These are phyloP conservation scores for Pharus latifolius DNA, from an alignment of 176 grass and related monocot species.

Conservation along the genomic window DNA sequence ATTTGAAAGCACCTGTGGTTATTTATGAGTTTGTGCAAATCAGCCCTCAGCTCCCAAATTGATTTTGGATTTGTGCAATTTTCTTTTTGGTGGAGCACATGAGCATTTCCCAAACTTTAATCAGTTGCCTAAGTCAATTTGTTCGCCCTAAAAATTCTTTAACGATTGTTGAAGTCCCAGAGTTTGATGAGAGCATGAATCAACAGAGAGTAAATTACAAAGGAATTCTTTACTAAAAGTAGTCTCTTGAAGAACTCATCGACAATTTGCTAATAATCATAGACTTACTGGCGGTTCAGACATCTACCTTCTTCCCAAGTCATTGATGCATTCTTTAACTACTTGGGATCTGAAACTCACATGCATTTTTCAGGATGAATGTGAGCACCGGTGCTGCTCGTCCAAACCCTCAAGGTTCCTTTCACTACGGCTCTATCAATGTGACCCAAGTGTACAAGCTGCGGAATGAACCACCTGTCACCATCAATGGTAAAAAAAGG, in stretches of 20 bases:
- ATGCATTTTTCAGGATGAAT: conserved; percentile 50
- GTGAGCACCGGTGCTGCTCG: conserved; percentile 78
- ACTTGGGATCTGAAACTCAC: neutral
- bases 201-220: too few relatives aligned
- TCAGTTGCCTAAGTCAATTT: neutral
- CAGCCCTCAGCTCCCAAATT: too few relatives aligned
- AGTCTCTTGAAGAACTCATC: too few relatives aligned
- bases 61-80: neutral
- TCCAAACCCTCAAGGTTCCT: conserved; percentile 95
- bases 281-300: neutral
- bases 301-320: neutral
- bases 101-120: neutral
- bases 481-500: conserved; percentile 56
- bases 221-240: too few relatives aligned
- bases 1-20: too few relatives aligned
- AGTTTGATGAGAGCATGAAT: too few relatives aligned
- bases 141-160: too few relatives aligned
- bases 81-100: neutral
- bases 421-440: conserved; percentile 80
- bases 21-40: too few relatives aligned
- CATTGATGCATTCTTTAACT: neutral
- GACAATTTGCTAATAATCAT: too few relatives aligned
- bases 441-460: conserved; percentile 81
- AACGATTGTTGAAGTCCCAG: too few relatives aligned
- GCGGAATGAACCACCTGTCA: conserved; percentile 55